Evolutionary conservation across 2,329 filamentous ascomycete genomes (phyloP), one percentile per base, ranked within the genome.

Genomic region (Fusarium sp.): DNA sequence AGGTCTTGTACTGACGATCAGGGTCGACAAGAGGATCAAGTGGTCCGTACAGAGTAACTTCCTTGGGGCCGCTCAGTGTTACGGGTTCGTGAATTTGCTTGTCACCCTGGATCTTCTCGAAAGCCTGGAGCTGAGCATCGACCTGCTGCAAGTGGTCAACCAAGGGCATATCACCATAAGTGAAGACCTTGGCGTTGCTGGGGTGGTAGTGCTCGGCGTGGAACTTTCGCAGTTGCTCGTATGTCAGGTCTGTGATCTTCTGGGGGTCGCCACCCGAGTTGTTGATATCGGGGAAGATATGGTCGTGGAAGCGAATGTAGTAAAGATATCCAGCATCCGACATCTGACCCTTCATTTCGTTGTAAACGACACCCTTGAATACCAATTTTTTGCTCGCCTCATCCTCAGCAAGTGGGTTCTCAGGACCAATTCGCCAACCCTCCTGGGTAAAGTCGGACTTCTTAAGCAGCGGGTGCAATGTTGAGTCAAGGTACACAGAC

Each of bases 281-380:
- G 84, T 99, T 93, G 81, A 99, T 93, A 42, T 93, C 92, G 0
- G 96, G 96, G 80, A 97, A 96, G 60, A 99, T 94, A 80, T 96
- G 93, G 77, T 98, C 95, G 80, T 97, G 94, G 83, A 97, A 99
- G 60, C 93, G 90, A 75, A 98, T 97, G 82, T 98, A 98, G 85
- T 94, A 99, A 2, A 98, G 86, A 79, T 99, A 99, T 75, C 94
- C 94, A 11, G 96, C 95, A 81, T 99, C 96, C 5, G 96, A 98
- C 92, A 98, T 97, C 80, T 98, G 95, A 0, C 96, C 96, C 84
- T 99, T 99, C 96, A 99, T 99, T 85, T 99, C 96, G 79, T 99
- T 99, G 85, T 98, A 98, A 2, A 98, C 96, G 3, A 98, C 96
- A 32, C 96, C 96, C 85, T 98, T 98, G 87, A 98, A 98, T 2